Conservation (phyloP, 345 rosid species). For the Eucalyptus sideroxylon region DNA sequence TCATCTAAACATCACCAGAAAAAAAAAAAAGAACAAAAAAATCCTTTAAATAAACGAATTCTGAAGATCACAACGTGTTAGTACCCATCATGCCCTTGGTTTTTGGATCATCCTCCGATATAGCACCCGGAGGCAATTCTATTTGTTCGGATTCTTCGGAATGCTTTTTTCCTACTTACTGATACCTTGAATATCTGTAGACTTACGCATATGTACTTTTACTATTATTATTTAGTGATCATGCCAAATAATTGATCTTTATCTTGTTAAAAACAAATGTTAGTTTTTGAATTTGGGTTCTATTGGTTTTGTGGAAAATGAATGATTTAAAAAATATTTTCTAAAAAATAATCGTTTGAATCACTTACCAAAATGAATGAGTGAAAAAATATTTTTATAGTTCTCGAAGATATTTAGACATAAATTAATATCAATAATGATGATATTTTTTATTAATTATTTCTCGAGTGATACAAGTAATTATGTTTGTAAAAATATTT, state of each 20-base stretch:
- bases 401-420: accelerated
- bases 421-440: accelerated
- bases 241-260: not conserved
- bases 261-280: not conserved
- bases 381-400: accelerated
- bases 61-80: not conserved
- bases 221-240: not conserved
- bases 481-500: too few relatives aligned
- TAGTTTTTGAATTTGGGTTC: not conserved
- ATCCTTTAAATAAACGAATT: not conserved
- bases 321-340: too few relatives aligned
- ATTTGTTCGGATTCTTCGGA: not conserved
- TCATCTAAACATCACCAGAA: not conserved
- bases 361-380: too few relatives aligned
- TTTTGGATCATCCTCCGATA: not conserved
- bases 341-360: not conserved
- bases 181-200: not conserved
- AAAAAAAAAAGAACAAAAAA: too few relatives aligned
- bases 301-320: not conserved
- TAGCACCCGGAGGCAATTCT: not conserved
- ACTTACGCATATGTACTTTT: not conserved
- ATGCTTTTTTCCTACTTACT: not conserved
- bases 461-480: accelerated
- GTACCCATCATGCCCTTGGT: not conserved
- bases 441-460: too few relatives aligned